Evolutionary conservation across 352 stramenopile species (phyloP), one percentile per base, ranked within the genome.

Genomic region (Thalassiosira sp.): DNA sequence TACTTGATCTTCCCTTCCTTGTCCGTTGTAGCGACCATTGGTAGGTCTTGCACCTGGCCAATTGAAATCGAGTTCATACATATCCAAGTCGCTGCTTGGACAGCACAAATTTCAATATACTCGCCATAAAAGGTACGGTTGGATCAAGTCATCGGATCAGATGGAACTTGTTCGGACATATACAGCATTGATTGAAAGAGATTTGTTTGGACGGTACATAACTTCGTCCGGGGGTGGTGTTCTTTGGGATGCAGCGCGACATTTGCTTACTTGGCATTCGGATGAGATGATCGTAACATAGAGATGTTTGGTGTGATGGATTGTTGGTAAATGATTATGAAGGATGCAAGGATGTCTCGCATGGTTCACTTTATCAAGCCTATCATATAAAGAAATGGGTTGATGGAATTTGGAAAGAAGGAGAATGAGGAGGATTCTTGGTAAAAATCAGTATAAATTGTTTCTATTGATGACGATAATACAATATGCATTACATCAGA

Each of bases 251-350:
- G 48, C 25, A 16, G 48, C 48, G 16, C 48, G 48, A 5, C 48
- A 57, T 16, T 2, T 57, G 8, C 15, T 57, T 5, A 27, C 25
- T 28, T 2, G 3, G 3, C 5, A 57, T 16, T 18, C 48, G 16
- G 13, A 20, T 57, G 16, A n/a, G 8, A 57, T 57, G 48, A 16
- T 57, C 11, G 48, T 57, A 16, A 27, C 8, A 31, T 5, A 57
- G 27, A 37, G 48, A 57, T 37, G 48, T 11, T 3, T 57, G 48
- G 48, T 57, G 48, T n/a, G 15, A 57, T 37, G 48, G 48, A 25
- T 57, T 57, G 48, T 37, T 57, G 27, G 16, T 57, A 31, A 37
- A 57, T 5, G 48, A 57, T n/a, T 57, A 57, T 16, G 16, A 57
- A 15, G 48, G 48, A 5, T 57, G 48, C 48, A 57, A 57, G 16